Evolutionary conservation across 257 asterid species (phyloP), one percentile per base, ranked within the genome.

Genomic region (Ligustrum vulgare): DNA sequence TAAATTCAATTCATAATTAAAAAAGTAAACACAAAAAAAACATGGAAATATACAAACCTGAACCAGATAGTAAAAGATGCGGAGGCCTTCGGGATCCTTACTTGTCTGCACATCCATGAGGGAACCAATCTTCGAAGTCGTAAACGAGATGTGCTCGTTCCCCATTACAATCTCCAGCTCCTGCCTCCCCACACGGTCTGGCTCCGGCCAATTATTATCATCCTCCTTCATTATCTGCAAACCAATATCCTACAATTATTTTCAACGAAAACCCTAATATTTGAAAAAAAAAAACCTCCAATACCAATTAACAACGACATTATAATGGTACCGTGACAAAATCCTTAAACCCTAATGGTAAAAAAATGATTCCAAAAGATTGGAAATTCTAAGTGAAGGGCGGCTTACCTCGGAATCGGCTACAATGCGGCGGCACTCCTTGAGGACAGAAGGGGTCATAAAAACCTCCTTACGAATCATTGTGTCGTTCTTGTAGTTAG

Each of bases 81-180:
- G 89, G 54, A 95, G 87, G 54, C 97, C 99, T 78, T 95, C 98
- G 0, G 98, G 99, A 79, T 95, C 99, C 67, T 93, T 91, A 79
- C 99, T 95, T 35, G 97, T 89, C 82, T 89, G 95, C 71, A 93
- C 99, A 79, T 95, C 99, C 98, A 95, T 85, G 4, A 95, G 93
- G 16, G 98, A 92, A 37, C 98, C 99, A 84, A 95, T 95, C 87
- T 95, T 95, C n/a, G 98, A 91, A 10, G 98, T 94, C 1, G 98
- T 94, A 81, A 95, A 95, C 4, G 98, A 95, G 69, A 95, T 95
- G 80, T 95, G 99, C 85, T 95, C 98, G 75, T 92, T 91, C 58
- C 98, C 98, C 96, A 95, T 89, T 83, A 95, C 99, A 84, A 95
- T 95, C 87, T 95, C 99, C 78, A 95, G 93, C 86, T 95, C 99